phyloP scores from a whole-genome alignment of 176 grass and related monocot species.

The Pontederia crassipes region DNA sequence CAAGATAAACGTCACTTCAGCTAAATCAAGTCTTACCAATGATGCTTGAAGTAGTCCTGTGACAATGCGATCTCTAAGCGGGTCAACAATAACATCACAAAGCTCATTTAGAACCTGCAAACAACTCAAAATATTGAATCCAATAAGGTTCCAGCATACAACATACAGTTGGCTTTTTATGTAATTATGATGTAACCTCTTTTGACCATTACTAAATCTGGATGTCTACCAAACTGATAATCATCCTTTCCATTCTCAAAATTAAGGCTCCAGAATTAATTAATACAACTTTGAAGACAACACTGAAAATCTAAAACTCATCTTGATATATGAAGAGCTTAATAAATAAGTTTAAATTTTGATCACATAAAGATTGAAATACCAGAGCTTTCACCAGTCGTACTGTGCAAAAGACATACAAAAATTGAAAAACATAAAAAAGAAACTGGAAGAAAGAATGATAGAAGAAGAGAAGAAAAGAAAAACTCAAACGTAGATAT shows the following conservation, averaged over 20 bases:
- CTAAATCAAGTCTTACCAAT: slow-evolving; percentile 49
- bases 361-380: background rate
- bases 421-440: background rate
- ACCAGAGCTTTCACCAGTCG: no score
- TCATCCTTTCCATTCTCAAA: no score
- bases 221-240: no score
- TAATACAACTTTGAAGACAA: no score
- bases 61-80: slow-evolving; percentile 84
- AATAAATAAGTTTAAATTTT: background rate
- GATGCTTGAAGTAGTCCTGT: slow-evolving; percentile 95
- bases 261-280: no score
- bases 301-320: no score
- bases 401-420: background rate
- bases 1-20: slow-evolving; percentile 9
- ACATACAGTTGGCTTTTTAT: no score
- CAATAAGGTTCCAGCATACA: background rate
- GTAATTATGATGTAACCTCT: no score
- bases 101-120: slow-evolving; percentile 77
- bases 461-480: no score
- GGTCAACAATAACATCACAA: slow-evolving; percentile 78
- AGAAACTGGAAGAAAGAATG: background rate
- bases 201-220: no score
- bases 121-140: background rate
- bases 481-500: no score
- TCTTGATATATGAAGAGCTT: no score